Evolutionary conservation across 495 filamentous ascomycete genomes (phyloP), one percentile per base, ranked within the genome.

Genomic region (Neurospora sp.): DNA sequence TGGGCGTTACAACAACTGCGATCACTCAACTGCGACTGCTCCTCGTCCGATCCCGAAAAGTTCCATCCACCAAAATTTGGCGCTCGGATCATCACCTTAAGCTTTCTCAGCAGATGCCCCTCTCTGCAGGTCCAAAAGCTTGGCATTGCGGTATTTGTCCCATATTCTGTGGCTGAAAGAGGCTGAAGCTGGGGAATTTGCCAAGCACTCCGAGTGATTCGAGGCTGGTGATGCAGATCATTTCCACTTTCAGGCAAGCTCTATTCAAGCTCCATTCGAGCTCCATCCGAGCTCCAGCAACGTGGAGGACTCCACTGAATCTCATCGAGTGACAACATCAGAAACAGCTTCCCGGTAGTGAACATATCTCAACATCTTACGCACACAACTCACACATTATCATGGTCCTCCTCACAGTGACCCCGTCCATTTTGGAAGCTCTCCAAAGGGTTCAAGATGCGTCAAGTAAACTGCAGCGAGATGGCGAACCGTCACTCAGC

Each of bases 341-440:
- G 53, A 27, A 61, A 61, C 5, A 65, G 27, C 27, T 65, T 35
- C 14, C 53, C 20, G 20, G 20, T 22, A 22, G 20, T 40, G 38
- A 16, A 41, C 1, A 6, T 17, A 17, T 7, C 17, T 17, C 16
- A 7, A 7, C 42, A 42, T 6, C 3, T 3, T 44, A 8, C 42
- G 7, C 42, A 44, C 42, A 7, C 17, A 44, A 48, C 2, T 5
- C 45, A 14, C 14, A 31, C 48, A 9, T 12, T 27, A 27, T 61
- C 8, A 97, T 97, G 94, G 93, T 96, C 35, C 85, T 89, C 61
- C 89, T 97, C 59, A 89, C 88, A 44, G 90, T 92, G 79, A 97
- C 93, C 0, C 75, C 87, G 73, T 86, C 86, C 77, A 90, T 94
- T 37, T 85, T 91, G 78, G 84, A 89, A 76, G 93, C 89, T 9